Evolutionary conservation across 2,329 filamentous ascomycete genomes (phyloP), one percentile per base, ranked within the genome.

Genomic region (Sporothrix euskadiensis): DNA sequence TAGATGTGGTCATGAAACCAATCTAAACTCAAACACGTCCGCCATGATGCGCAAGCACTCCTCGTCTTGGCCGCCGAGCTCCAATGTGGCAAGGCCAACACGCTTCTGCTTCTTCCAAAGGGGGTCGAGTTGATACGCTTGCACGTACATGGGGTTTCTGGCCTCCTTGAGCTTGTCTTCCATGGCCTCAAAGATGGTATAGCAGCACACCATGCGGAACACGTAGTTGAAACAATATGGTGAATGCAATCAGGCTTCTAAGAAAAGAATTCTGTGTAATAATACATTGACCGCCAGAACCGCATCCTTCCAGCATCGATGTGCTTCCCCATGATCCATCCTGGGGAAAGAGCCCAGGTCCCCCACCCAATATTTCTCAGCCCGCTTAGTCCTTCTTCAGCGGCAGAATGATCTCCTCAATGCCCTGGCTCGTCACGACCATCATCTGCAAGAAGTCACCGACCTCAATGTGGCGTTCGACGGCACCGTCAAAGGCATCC

Each of bases 391-490:
- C 94, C 85, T 90, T 90, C 92, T 99, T 99, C 85, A 99, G 84
- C 39, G 92, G 91, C 78, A 91, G 84, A 80, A 92, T 91, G 70
- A 89, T 88, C 87, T 99, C 96, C 85, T 97, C 88, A 80, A 98
- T 94, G 12, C 96, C 96, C 71, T 94, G 86, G 82, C 88, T 89
- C 68, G 94, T 97, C 79, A 98, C 94, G 78, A 97, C 90, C 87
- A 99, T 88, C 89, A 98, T 94, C 87, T 99, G 96, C 81, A 99
- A 84, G 69, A 92, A 91, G 84, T 99, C 96, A 82, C 96, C 96
- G 75, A 99, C 97, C 87, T 99, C 96, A 78, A 99, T 99, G 85
- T 99, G 96, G 84, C 96, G 92, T 88, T 99, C 96, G 47, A 97
- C 95, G 4, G 97, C 96, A 82, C 95, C 97, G 76, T 97, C 97